Evolutionary conservation across 2,329 filamentous ascomycete species (phyloP), one percentile per base, ranked within the genome.

Genomic region (Phialocephala sp.): DNA sequence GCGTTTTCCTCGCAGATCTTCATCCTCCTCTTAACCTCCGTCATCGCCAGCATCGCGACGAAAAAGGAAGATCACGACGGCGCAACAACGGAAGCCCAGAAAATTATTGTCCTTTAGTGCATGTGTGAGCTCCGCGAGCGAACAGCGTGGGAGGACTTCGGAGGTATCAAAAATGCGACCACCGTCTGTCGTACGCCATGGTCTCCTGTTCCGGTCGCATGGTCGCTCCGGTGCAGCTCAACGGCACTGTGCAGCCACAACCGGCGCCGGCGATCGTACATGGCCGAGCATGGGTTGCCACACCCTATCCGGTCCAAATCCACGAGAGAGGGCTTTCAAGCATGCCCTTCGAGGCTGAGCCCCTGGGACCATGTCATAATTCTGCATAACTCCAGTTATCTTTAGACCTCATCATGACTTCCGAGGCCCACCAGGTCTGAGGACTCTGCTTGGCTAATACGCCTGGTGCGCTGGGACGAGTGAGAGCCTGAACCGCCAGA

Each of bases 401-500:
- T 57, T 57, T 39, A 39, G 24, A 1, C 22, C 14, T 9, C 5
- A 35, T 56, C 3, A 20, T 22, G 45, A 27, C n/a, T 24, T 50
- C 45, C 27, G 27, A 32, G 6, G 27, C 3, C 27, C 27, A 3
- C 11, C 2, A 18, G 32, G 50, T 4, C 24, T 18, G 27, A 12
- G 50, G 22, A 12, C 22, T 54, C 24, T 54, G 11, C 50, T 54
- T 52, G 22, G 14, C 6, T 45, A 52, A 27, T 9, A 24, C 8
- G 11, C 22, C 6, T 45, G 27, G 11, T 9, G 9, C 8, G 11
- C 22, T 27, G 15, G 3, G 22, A 27, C 50, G 50, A 54, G 50
- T 54, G 50, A 54, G 50, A 54, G 50, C 5, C 50, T 32, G 50
- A 54, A 54, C 27, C 50, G 50, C 50, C 18, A 54, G 50, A 54